Base-by-base conservation (phyloP, 2,329 filamentous ascomycete genomes). In the Monosporascus ibericus region DNA sequence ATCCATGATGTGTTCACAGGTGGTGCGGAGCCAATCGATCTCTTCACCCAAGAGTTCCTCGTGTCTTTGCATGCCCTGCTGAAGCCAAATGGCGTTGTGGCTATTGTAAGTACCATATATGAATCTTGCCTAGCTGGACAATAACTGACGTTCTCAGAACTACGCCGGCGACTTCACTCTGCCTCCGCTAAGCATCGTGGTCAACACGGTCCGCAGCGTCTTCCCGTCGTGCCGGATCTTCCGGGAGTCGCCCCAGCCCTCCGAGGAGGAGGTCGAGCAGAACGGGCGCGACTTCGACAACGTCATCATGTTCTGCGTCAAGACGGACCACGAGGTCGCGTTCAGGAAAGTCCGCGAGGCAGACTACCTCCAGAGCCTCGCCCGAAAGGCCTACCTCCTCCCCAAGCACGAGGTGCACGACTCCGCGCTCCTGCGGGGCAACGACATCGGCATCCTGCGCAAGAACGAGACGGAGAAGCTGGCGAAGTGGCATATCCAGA, bases 1-100 rank as follows among this genome's bases (percentile, higher is more conserved):
- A 80, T 99, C 50, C 94, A 99, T 68, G 94, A 99, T 61, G 94
- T 99, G 24, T 99, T 99, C 68, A 99, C 94, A 1, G 94, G 94
- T 24, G 94, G 94, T 49, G 92, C 91, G 0, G 94, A 97, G 68
- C 94, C 94, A 0, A 83, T 92, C 3, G 77, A 85, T 7, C 81
- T 99, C 7, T 99, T 99, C 71, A 97, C 92, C 0, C 69, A 85
- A 5, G 87, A 94, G 61, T 97, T 99, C 63, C 72, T 99, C 44
- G 70, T 80, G 49, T 83, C 86, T 5, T 75, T 99, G 1, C 74
- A 82, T 58, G 68, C 78, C 5, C 78, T 97, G 6, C 76, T 99
- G 46, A 88, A 84, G 57, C 81, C 86, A 0, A 80, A 89, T 49
- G 94, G 94, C 42, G 86, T 89, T 15, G 86, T 96, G 62, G 92